phyloP scores from a whole-genome alignment of 2,329 filamentous ascomycete species.

The Phialocephala subalpina region DNA sequence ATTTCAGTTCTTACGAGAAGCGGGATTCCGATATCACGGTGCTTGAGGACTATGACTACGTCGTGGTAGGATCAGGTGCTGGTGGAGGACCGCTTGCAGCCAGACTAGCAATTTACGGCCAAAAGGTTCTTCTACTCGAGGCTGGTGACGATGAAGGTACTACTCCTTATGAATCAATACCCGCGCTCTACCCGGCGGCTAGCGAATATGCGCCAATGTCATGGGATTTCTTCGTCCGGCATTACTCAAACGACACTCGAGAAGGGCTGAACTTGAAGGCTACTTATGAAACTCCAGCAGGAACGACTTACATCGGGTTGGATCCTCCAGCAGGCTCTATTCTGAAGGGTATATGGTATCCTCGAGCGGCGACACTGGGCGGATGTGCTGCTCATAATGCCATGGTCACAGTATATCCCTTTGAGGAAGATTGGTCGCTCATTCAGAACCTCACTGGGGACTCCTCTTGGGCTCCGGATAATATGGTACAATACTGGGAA shows the following conservation, averaged over 20 bases:
- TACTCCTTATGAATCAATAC: conserved; percentile 51
- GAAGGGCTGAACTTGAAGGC: conserved; percentile 57
- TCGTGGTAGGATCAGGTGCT: conserved; percentile 56
- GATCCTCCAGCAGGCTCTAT: conserved; percentile 46
- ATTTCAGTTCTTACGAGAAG: no score
- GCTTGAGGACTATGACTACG: neutral
- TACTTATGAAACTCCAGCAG: conserved; percentile 29
- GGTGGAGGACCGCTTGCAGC: conserved; percentile 59
- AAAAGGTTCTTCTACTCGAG: conserved; percentile 60
- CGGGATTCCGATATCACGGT: no score
- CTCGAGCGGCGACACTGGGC: conserved; percentile 48
- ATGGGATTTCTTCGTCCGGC: conserved; percentile 63
- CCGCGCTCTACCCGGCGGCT: conserved; percentile 52
- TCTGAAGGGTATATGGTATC: conserved; percentile 50
- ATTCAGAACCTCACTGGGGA: conserved; percentile 2
- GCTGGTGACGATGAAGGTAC: conserved; percentile 56
- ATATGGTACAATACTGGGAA: conserved; percentile 53
- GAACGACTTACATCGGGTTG: conserved; percentile 35
- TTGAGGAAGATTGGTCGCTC: neutral
- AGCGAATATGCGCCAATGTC: conserved; percentile 54
- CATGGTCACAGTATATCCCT: neutral
- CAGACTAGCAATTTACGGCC: conserved; percentile 57
- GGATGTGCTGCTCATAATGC: conserved; percentile 48
- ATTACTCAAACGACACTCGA: conserved; percentile 55
- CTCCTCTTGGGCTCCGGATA: conserved; percentile 32